Evolutionary conservation across 257 asterid genomes (phyloP).

Genomic region (Echites panduratus): DNA sequence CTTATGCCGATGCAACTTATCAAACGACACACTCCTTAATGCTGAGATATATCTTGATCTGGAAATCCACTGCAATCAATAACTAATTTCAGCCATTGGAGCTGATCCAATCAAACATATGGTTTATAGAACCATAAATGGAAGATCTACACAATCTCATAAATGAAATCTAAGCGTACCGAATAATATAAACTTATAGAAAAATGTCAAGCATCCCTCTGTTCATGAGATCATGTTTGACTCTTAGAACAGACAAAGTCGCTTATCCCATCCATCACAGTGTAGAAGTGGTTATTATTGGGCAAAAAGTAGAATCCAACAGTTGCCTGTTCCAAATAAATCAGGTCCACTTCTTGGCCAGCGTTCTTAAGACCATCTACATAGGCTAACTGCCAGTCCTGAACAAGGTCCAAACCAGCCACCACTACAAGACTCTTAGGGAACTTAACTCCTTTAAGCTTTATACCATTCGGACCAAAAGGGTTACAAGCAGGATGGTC

Average conservation of each 20-base stretch:
- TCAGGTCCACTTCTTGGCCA: slow-evolving; percentile 48
- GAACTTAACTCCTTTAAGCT: slow-evolving; percentile 36
- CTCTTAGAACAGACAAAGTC: slow-evolving; percentile 37
- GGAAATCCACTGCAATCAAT: background rate
- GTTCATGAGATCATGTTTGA: background rate
- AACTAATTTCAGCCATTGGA: slow-evolving; percentile 9
- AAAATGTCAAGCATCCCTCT: background rate
- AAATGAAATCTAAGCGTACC: background rate
- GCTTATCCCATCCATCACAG: slow-evolving; percentile 61
- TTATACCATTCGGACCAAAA: slow-evolving; percentile 55
- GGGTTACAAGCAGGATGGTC: slow-evolving; percentile 87
- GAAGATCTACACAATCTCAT: background rate
- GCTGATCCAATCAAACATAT: background rate
- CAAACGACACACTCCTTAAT: slow-evolving; percentile 7
- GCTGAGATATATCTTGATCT: slow-evolving; percentile 2
- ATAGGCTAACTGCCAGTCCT: slow-evolving; percentile 76
- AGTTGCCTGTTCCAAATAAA: slow-evolving; percentile 67
- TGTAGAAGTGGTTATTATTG: slow-evolving; percentile 56
- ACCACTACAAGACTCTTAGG: slow-evolving; percentile 70
- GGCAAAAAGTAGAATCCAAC: slow-evolving; percentile 90
- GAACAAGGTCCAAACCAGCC: slow-evolving; percentile 75
- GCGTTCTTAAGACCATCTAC: slow-evolving; percentile 49
- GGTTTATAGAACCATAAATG: background rate
- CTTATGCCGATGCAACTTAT: background rate
- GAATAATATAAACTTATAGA: background rate